Evolutionary conservation across 1,284 basidiomycete genomes (phyloP).

Genomic region (Anthracocystis panici-leucophaei): DNA sequence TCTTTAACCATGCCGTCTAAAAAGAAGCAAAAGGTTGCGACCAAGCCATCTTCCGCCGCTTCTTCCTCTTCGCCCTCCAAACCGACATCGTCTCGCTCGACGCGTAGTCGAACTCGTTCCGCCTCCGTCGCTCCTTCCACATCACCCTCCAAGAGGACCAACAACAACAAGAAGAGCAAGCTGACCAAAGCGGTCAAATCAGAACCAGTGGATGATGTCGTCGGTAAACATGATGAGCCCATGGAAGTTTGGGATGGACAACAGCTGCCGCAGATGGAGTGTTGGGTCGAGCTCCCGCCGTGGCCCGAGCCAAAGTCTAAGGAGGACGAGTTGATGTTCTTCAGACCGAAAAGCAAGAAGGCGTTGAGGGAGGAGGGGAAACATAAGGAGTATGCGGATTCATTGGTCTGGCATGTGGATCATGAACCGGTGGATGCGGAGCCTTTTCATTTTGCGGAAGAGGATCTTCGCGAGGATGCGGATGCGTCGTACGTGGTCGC

Average conservation of each 20-base stretch:
- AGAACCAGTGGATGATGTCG: not conserved
- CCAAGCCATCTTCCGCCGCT: not conserved
- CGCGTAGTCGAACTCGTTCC: slow-evolving; percentile 30
- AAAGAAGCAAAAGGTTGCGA: slow-evolving; percentile 15
- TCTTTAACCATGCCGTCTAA: slow-evolving; percentile 18
- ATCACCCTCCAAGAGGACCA: slow-evolving; percentile 1
- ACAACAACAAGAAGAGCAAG: not conserved
- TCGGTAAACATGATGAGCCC: not conserved
- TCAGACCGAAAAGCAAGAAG: slow-evolving; percentile 15
- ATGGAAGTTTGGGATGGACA: slow-evolving; percentile 12
- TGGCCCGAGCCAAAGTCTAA: not conserved
- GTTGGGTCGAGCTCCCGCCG: slow-evolving; percentile 33
- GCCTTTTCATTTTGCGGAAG: slow-evolving; percentile 24
- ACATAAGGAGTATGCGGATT: slow-evolving; percentile 8
- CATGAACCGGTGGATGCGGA: slow-evolving; percentile 6
- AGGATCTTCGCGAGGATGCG: slow-evolving; percentile 15
- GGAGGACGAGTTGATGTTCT: slow-evolving; percentile 29
- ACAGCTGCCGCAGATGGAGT: slow-evolving; percentile 3
- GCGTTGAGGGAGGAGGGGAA: slow-evolving; percentile 16
- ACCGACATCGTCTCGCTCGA: slow-evolving; percentile 16
- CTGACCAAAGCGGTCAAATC: slow-evolving; percentile 2
- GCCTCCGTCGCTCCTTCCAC: slow-evolving; percentile 12
- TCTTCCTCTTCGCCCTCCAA: slow-evolving; percentile 6
- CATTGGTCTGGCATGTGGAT: slow-evolving; percentile 15
- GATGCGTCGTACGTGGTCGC: slow-evolving; percentile 10